Evolutionary conservation across 805 yeast genomes (phyloP).

Genomic region (Yarrowia bubula): DNA sequence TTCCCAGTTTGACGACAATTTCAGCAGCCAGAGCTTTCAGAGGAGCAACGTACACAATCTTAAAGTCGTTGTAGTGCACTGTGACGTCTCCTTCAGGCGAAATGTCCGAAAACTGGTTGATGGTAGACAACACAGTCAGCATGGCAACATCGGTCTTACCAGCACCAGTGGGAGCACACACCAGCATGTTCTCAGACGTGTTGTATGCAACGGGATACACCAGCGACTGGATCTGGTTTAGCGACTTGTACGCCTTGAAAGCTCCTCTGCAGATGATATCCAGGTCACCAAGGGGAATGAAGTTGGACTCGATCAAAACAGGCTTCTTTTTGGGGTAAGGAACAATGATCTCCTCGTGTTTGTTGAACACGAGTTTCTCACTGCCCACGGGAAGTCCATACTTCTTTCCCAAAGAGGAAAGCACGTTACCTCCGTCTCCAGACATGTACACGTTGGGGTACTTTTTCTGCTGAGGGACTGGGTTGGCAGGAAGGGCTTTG

Average conservation of each 20-base stretch:
- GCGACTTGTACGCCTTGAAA: conserved; percentile 69
- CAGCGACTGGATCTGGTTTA: conserved; percentile 86
- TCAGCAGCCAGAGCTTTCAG: conserved; percentile 94
- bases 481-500: conserved; percentile 34
- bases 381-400: conserved; percentile 81
- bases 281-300: conserved; percentile 44
- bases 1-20: conserved; percentile 83
- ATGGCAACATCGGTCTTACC: conserved; percentile 95
- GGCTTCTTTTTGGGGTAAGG: conserved; percentile 61
- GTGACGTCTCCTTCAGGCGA: conserved; percentile 50
- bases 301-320: conserved; percentile 52
- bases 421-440: conserved; percentile 61
- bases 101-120: conserved; percentile 54
- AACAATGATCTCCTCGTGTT: conserved; percentile 76
- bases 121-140: conserved; percentile 72
- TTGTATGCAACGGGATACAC: conserved; percentile 90
- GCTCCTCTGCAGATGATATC: conserved; percentile 83
- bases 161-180: conserved; percentile 98
- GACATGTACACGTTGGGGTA: conserved; percentile 88
- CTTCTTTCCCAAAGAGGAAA: conserved; percentile 79
- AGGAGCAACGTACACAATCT: conserved; percentile 90
- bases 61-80: conserved; percentile 79
- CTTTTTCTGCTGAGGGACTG: conserved; percentile 43
- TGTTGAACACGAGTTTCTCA: conserved; percentile 44
- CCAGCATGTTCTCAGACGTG: conserved; percentile 90